Percentiles rank a stretch among this genome's conserved stretches.
Conservation (phyloP, 164 flowering plant species). For the Berberis thunbergii region DNA sequence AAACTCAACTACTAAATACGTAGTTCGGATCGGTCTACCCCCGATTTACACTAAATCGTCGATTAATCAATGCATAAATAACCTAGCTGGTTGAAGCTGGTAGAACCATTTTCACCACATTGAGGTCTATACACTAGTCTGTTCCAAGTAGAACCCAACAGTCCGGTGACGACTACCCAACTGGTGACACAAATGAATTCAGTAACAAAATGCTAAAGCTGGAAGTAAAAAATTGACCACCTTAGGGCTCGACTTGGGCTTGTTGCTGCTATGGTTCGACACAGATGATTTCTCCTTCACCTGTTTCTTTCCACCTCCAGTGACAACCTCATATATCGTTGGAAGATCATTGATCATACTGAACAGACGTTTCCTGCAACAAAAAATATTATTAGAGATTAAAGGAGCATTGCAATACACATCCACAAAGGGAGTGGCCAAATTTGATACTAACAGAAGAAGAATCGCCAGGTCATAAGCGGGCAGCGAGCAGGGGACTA, state of each 20-base stretch:
- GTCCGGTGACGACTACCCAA: not conserved
- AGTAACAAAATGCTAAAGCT: not conserved
- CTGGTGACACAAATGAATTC: not conserved
- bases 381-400: slow-evolving; percentile 8
- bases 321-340: slow-evolving; percentile 74
- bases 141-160: too few relatives aligned
- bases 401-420: not conserved
- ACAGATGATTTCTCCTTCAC: slow-evolving; percentile 58
- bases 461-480: too few relatives aligned
- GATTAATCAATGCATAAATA: not conserved
- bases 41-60: not conserved
- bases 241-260: slow-evolving; percentile 58
- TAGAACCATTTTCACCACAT: not conserved
- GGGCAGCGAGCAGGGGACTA: too few relatives aligned
- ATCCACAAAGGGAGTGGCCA: not conserved
- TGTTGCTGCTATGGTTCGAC: slow-evolving; percentile 59
- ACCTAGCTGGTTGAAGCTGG: not conserved
- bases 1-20: too few relatives aligned
- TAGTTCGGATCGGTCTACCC: too few relatives aligned
- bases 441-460: not conserved
- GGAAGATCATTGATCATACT: slow-evolving; percentile 82
- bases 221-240: slow-evolving; percentile 22
- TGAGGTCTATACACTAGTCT: too few relatives aligned
- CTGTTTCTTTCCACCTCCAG: slow-evolving; percentile 62
- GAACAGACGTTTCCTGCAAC: slow-evolving; percentile 70